phyloP scores from a whole-genome alignment of 2,329 filamentous ascomycete species.

The Fusarium ramigenum region DNA sequence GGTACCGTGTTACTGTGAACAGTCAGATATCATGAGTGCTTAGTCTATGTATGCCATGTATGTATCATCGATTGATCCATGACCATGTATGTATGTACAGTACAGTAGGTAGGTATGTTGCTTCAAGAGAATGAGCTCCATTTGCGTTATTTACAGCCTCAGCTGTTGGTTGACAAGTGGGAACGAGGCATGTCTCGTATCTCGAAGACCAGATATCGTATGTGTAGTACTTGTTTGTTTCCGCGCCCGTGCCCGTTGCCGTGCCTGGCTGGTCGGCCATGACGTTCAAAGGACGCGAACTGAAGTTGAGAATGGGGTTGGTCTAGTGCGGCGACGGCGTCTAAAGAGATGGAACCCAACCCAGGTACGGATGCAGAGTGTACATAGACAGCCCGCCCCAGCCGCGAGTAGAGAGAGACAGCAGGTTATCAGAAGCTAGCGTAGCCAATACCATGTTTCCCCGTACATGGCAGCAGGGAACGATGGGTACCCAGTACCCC shows the following conservation, averaged over 20 bases:
- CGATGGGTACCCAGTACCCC: conserved; percentile 18
- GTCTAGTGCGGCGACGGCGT: conserved; percentile 39
- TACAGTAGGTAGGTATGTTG: neutral
- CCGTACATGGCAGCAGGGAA: neutral
- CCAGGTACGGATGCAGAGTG: conserved; percentile 9
- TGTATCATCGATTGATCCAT: neutral
- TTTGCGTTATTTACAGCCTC: conserved; percentile 33
- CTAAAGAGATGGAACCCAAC: conserved; percentile 7
- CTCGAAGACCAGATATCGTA: neutral
- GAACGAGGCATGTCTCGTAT: conserved; percentile 22
- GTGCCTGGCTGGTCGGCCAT: conserved; percentile 15
- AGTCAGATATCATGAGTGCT: neutral
- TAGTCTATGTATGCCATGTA: neutral
- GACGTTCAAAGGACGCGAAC: conserved; percentile 25
- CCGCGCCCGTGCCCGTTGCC: neutral
- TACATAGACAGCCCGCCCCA: conserved; percentile 28
- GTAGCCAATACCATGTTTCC: conserved; percentile 22
- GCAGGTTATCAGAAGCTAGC: neutral
- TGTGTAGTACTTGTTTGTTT: neutral
- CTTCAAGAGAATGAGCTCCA: neutral
- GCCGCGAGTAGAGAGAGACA: conserved; percentile 25
- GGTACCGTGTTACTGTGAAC: neutral
- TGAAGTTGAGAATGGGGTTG: conserved; percentile 26
- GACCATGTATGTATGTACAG: neutral
- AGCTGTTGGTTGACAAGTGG: conserved; percentile 16